Evolutionary conservation across 371 early-diverging fungal species (phyloP).

Genomic region (Rhizopus arrhizus): DNA sequence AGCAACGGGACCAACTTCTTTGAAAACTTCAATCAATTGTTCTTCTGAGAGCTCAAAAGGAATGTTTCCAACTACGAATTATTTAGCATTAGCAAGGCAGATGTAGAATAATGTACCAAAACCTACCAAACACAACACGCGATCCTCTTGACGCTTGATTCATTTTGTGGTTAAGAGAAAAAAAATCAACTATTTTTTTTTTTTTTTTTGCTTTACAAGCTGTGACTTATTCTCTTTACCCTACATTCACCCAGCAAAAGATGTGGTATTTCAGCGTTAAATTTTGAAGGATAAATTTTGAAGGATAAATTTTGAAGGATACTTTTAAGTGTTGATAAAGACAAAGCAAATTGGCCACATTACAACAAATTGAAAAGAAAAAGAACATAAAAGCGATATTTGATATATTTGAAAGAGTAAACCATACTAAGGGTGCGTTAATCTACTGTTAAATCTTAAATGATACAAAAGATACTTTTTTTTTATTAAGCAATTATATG

Average conservation of each 20-base stretch:
- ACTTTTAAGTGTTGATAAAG: too few species aligned
- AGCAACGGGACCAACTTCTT: slow-evolving; percentile 85
- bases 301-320: too few species aligned
- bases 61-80: slow-evolving; percentile 72
- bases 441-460: too few species aligned
- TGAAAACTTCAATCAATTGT: slow-evolving; percentile 85
- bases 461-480: too few species aligned
- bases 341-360: too few species aligned
- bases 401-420: too few species aligned
- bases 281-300: too few species aligned
- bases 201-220: background rate
- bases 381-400: too few species aligned
- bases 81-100: background rate
- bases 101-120: background rate
- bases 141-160: slow-evolving; percentile 53
- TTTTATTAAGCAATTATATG: too few species aligned
- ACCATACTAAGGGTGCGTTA: too few species aligned
- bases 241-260: background rate
- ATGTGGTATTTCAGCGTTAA: background rate
- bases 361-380: too few species aligned
- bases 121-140: slow-evolving; percentile 63
- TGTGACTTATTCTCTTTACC: slow-evolving; percentile 2
- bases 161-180: slow-evolving; percentile 12
- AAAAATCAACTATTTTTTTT: background rate
- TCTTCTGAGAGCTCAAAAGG: slow-evolving; percentile 91